These are phyloP conservation scores for Kokia cookei DNA, from an alignment of 441 rosid species.

Conservation along the genomic window DNA sequence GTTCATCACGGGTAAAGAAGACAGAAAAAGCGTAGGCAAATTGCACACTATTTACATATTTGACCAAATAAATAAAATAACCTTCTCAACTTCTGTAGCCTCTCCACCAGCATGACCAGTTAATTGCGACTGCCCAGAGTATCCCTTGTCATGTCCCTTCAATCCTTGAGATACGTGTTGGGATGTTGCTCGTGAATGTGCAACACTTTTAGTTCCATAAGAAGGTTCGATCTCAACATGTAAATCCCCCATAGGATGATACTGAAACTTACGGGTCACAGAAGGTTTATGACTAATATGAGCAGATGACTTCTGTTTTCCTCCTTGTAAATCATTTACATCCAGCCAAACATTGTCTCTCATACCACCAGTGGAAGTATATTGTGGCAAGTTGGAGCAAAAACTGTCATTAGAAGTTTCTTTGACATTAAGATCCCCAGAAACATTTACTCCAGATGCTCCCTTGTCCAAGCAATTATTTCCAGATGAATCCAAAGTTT, in stretches of 20 bases:
- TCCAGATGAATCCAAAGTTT: slow-evolving; percentile 38
- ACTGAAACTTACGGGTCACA: slow-evolving; percentile 65
- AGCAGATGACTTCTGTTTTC: slow-evolving; percentile 44
- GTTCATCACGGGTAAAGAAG: neutral
- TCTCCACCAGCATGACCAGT: slow-evolving; percentile 36
- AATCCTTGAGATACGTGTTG: slow-evolving; percentile 39
- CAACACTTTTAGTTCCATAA: slow-evolving; percentile 26
- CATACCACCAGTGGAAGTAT: slow-evolving; percentile 21
- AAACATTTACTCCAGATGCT: slow-evolving; percentile 21
- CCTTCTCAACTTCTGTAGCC: slow-evolving; percentile 40
- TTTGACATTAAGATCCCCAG: slow-evolving; percentile 21
- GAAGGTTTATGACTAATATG: slow-evolving; percentile 37
- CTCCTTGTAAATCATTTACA: slow-evolving; percentile 40
- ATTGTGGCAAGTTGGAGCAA: slow-evolving; percentile 23
- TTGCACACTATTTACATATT: neutral
- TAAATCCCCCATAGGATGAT: slow-evolving; percentile 89
- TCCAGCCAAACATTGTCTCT: slow-evolving; percentile 41
- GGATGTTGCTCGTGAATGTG: slow-evolving; percentile 25
- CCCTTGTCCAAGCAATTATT: slow-evolving; percentile 31
- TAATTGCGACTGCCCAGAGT: slow-evolving; percentile 38
- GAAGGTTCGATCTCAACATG: slow-evolving; percentile 44
- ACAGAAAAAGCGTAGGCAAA: neutral
- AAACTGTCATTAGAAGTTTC: slow-evolving; percentile 37
- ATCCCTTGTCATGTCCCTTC: slow-evolving; percentile 28
- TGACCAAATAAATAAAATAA: slow-evolving; percentile 14